Evolutionary conservation across 192 early-diverging fungal species (phyloP), one percentile per base, ranked within the genome.

Genomic region (Chytriomyces sp.): DNA sequence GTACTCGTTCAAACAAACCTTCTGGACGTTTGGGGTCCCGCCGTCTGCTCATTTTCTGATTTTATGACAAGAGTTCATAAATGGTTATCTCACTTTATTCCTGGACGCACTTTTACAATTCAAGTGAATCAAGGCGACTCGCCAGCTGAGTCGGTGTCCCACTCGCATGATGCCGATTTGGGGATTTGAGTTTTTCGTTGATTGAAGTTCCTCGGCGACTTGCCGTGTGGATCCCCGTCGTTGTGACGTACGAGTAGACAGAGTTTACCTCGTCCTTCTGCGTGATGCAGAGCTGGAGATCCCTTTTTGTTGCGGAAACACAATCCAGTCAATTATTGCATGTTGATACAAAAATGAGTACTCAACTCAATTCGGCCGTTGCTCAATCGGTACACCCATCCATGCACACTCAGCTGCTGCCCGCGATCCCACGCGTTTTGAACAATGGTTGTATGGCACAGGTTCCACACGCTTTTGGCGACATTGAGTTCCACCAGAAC

Each of bases 391-490:
- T 83, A 87, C 50, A 64, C 82, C 82, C 80, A 88, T 7, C 86
- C 86, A 61, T 87, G 80, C 6, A 87, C 79, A 35, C 85, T 85
- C 35, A 98, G 78, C 70, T 86, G 72, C 78, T 90, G 92, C 48
- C 92, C 93, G 20, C 86, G 81, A 46, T 77, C 81, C 95, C 95
- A 98, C 1, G 96, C 96, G 66, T 92, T 91, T 45, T 96, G 95
- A 61, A 97, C 90, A 47, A 94, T 91, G 24, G 90, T 91, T 18
- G 93, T 93, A 68, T 90, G 84, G 50, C 87, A 85, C 6, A 97
- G 89, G 66, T 92, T 93, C 53, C 85, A 66, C 24, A 95, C 93
- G 48, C 87, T 89, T 75, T 92, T 83, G 47, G 89, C 85, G 10
- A 94, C 93, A 80, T 98, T 96, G 23, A 96, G 82, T 81, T 86